These are phyloP conservation scores for Emericellopsis terricola DNA, from an alignment of 495 filamentous ascomycete genomes.

Conservation along the genomic window DNA sequence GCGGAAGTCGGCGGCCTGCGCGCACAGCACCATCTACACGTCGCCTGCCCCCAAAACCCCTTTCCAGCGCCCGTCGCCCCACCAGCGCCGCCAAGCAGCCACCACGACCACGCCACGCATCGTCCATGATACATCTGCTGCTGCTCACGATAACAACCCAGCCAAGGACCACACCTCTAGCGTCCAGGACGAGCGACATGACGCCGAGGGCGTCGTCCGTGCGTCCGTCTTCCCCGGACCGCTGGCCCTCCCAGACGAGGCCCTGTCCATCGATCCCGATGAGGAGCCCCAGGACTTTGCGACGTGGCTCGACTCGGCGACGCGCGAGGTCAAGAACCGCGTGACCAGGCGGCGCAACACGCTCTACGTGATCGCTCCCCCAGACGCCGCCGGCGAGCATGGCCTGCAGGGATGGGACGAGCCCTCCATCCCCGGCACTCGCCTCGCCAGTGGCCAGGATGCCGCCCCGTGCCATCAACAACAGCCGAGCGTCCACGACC, in stretches of 20 bases:
- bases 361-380: constrained; percentile 34
- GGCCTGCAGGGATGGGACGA: constrained; percentile 14
- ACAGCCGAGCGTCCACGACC: constrained; percentile 13
- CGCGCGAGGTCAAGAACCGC: constrained; percentile 33
- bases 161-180: too few relatives aligned
- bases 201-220: too few relatives aligned
- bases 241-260: constrained; percentile 40
- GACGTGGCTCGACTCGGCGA: constrained; percentile 32
- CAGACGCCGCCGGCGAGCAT: constrained; percentile 16
- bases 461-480: too few relatives aligned
- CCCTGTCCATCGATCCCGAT: constrained; percentile 33
- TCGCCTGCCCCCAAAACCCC: too few relatives aligned
- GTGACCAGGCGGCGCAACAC: constrained; percentile 26
- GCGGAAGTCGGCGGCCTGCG: too few relatives aligned
- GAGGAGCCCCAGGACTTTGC: constrained; percentile 38
- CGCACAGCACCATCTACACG: too few relatives aligned
- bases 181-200: too few relatives aligned
- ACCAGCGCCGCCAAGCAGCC: too few relatives aligned
- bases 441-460: background rate
- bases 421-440: background rate
- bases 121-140: too few relatives aligned
- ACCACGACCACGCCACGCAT: too few relatives aligned
- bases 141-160: too few relatives aligned
- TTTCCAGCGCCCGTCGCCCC: too few relatives aligned
- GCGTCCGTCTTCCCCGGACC: constrained; percentile 52